These are phyloP conservation scores for Chara braunii DNA, from an alignment of 139 green algal genomes.

Conservation along the genomic window DNA sequence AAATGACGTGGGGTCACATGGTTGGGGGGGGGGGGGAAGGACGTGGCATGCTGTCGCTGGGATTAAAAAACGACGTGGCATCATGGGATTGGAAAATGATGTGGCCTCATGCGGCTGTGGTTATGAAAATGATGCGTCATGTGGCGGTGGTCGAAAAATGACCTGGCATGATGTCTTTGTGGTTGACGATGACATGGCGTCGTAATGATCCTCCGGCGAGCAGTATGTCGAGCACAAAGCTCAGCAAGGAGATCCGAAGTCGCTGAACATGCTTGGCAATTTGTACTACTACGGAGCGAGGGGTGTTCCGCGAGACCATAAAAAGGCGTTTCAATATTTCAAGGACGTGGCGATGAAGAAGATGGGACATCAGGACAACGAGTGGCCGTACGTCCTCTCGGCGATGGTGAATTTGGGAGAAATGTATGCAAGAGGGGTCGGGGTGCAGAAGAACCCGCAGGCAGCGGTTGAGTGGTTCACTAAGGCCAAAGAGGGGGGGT, in stretches of 20 bases:
- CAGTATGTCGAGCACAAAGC: conserved; percentile 30
- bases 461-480: conserved; percentile 17
- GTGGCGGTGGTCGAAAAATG: no score
- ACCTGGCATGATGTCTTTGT: no score
- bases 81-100: no score
- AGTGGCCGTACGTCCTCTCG: no score
- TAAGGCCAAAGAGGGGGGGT: not conserved
- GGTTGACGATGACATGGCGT: no score
- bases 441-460: conserved; percentile 6
- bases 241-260: not conserved
- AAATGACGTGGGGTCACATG: no score
- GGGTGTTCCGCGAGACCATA: conserved; percentile 25
- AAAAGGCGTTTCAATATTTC: not conserved
- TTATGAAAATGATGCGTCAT: no score
- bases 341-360: not conserved
- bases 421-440: conserved; percentile 32
- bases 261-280: conserved; percentile 6
- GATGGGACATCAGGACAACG: not conserved
- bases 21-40: no score
- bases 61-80: no score
- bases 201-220: no score
- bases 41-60: no score
- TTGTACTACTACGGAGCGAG: conserved; percentile 36
- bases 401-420: conserved; percentile 29
- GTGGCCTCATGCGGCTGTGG: no score